Base-by-base conservation (phyloP, 179 eudicot genomes). In the Patellifolia procumbens region DNA sequence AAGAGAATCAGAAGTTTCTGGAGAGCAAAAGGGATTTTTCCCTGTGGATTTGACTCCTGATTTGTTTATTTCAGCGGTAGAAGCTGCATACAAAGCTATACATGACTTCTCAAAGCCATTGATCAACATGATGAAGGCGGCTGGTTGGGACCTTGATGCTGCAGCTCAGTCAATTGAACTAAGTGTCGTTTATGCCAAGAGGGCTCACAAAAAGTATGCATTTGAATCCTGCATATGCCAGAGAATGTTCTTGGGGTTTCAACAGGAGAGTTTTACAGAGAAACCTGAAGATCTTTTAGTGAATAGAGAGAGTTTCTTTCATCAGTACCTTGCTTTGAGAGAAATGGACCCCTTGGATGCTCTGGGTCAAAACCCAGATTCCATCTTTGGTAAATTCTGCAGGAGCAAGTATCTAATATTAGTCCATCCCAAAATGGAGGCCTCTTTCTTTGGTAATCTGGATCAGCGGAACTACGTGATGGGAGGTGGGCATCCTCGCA, bases 111-210 rank as follows among this genome's bases (percentile, higher is more conserved):
- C 97, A n/a, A 92, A 92, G 83, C 97, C 97, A 5, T 78, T 94
- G 73, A 92, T 94, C 83, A 94, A 92, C 88, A 91, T 92, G 98
- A 94, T 94, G 98, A 91, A 91, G 84, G 94, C 96, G 2, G 98
- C 96, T 59, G 91, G 90, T 28, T 92, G 98, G 98, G 98, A 94
- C 85, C 94, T 94, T 37, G 98, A 92, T 82, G 87, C 93, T 46
- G 98, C 97, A 16, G 97, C 97, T 66, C 86, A 89, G 70, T 92
- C 98, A 15, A 92, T 92, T 15, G 95, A 91, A 79, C 90, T 92
- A 5, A 81, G 86, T 67, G 81, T 90, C 19, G 78, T 82, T 70
- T 92, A 91, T 72, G 90, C 97, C 39, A 91, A 91, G 80, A 82
- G 97, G 76, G 91, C 97, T 39, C 97, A 94, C 87, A 91, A 91